Percentiles rank a stretch among this genome's conserved stretches.
These are phyloP conservation scores for Fusarium zealandicum DNA, from an alignment of 2,329 filamentous ascomycete genomes.

Conservation along the genomic window DNA sequence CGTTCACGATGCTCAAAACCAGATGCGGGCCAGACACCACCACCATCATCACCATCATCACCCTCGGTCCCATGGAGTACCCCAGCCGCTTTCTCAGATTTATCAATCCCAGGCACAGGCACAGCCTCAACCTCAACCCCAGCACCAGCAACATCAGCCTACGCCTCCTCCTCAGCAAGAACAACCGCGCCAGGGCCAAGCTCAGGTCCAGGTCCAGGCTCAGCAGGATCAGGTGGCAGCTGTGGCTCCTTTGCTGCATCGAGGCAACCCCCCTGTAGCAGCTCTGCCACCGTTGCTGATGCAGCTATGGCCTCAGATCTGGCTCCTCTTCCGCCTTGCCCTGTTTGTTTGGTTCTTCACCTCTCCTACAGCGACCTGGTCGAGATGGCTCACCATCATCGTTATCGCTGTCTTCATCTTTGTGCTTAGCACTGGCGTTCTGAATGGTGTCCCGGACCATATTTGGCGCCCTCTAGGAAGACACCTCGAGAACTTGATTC, in stretches of 20 bases:
- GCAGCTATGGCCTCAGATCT: constrained; percentile 65
- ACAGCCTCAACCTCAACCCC: constrained; percentile 18
- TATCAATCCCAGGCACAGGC: constrained; percentile 20
- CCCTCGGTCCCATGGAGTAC: constrained; percentile 16
- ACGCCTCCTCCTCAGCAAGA: constrained; percentile 37
- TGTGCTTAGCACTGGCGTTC: constrained; percentile 64
- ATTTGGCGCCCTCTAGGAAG: constrained; percentile 64
- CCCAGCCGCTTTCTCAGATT: constrained; percentile 18
- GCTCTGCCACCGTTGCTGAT: constrained; percentile 46
- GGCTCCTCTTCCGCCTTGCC: constrained; percentile 64
- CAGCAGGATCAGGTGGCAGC: constrained; percentile 39
- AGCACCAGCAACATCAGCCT: constrained; percentile 26
- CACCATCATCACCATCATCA: constrained; percentile 40
- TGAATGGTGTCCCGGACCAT: constrained; percentile 63
- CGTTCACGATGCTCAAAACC: constrained; percentile 29
- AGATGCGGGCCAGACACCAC: constrained; percentile 36
- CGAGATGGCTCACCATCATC: constrained; percentile 63
- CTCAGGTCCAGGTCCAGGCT: constrained; percentile 25
- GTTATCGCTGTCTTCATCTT: constrained; percentile 63
- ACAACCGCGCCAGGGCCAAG: constrained; percentile 37
- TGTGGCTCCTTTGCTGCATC: constrained; percentile 43
- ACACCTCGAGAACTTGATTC: constrained; percentile 67
- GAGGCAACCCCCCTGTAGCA: constrained; percentile 49
- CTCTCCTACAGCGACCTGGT: constrained; percentile 64
- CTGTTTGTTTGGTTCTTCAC: constrained; percentile 73